Evolutionary conservation across 2,329 filamentous ascomycete genomes (phyloP).

Genomic region (Sclerotinia trifoliorum): DNA sequence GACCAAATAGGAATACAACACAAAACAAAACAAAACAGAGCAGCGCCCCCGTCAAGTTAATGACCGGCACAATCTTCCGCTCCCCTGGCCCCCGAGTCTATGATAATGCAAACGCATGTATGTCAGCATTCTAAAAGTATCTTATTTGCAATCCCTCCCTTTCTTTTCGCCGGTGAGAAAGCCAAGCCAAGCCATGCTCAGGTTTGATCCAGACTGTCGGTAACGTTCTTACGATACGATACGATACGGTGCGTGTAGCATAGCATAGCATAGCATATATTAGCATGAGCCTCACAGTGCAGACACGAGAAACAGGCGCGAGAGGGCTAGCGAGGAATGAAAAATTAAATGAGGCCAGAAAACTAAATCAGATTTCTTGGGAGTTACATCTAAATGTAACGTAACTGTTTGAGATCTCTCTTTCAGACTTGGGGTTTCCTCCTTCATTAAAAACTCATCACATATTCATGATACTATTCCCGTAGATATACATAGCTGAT

Average conservation of each 20-base stretch:
- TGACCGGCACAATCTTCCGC: background rate
- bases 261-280: background rate
- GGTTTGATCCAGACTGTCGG: slow-evolving; percentile 16
- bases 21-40: background rate
- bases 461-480: background rate
- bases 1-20: background rate
- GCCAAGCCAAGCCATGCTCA: slow-evolving; percentile 2
- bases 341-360: background rate
- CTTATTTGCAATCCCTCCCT: background rate
- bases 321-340: background rate
- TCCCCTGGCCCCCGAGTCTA: background rate
- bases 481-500: background rate
- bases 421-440: background rate
- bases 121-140: slow-evolving; percentile 16
- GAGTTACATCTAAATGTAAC: background rate
- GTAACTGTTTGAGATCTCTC: slow-evolving; percentile 3
- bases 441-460: background rate
- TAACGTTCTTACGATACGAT: background rate
- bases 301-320: slow-evolving; percentile 12
- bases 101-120: background rate
- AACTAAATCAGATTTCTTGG: no score
- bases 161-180: background rate
- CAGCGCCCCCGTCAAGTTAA: background rate
- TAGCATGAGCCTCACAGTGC: background rate
- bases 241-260: slow-evolving; percentile 1